These are phyloP conservation scores for Halenospora varia DNA, from an alignment of 495 filamentous ascomycete genomes.

Conservation along the genomic window DNA sequence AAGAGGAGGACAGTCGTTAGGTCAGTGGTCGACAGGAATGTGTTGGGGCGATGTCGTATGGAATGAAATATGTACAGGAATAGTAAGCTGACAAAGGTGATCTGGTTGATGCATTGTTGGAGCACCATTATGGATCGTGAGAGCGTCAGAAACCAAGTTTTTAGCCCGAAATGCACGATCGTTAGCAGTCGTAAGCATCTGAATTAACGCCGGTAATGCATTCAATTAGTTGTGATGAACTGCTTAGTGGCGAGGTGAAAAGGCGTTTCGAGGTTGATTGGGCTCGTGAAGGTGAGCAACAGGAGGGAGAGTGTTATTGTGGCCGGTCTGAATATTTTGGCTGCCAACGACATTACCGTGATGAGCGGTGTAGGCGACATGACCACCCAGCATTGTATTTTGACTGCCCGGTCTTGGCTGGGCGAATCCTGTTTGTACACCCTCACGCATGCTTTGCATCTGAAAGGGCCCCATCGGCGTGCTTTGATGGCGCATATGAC, in stretches of 20 bases:
- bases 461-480: slow-evolving; percentile 1
- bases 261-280: not conserved
- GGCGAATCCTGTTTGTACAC: not conserved
- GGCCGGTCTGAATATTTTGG: not conserved
- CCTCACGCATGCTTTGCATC: not conserved
- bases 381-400: not conserved
- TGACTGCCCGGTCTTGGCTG: not conserved
- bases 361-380: no score
- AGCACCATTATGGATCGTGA: not conserved
- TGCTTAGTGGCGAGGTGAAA: not conserved
- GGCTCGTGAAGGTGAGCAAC: not conserved
- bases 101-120: not conserved
- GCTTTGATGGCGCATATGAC: slow-evolving; percentile 8
- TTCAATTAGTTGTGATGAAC: not conserved
- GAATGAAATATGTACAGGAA: not conserved
- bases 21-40: not conserved
- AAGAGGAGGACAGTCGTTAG: not conserved
- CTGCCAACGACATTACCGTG: no score
- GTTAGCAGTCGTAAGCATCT: not conserved
- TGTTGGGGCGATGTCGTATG: not conserved
- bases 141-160: not conserved
- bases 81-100: not conserved
- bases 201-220: not conserved
- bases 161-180: not conserved
- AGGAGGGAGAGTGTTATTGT: not conserved